Evolutionary conservation across 2,329 filamentous ascomycete genomes (phyloP), one percentile per base, ranked within the genome.

Genomic region (Cytospora leucostoma): DNA sequence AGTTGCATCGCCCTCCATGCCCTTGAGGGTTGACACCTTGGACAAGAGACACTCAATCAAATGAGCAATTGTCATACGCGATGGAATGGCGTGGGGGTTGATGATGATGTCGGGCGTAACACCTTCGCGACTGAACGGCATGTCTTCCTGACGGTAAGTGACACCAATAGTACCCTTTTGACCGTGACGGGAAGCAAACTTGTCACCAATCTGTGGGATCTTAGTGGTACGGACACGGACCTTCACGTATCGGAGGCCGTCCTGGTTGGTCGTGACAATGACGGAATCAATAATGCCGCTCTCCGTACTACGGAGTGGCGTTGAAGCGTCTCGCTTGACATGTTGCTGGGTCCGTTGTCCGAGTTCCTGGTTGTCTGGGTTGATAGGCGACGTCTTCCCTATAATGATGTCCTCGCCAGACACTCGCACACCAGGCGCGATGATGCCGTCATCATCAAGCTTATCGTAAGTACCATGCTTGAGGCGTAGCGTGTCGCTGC

Each of bases 51-150:
- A 99, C 82, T 99, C 95, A 75, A 99, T 96, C 86, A 99, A 93
- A 84, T 99, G 95, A 71, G 95, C 95, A 88, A 99, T 99, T 3
- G 96, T 99, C 95, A 99, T 99, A 86, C 95, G 95, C 61, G 95
- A 99, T 0, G 95, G 95, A 85, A 99, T 99, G 74, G 95, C 96
- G 84, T 99, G 95, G 1, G 95, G 95, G 77, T 99, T 99, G 83
- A 99, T 98, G 77, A 99, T 97, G 67, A 99, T 84, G 77, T 99
- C 96, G 0, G 96, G 95, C 0, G 90, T 90, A 59, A 99, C 85
- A 71, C 96, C 95, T 74, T 98, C 92, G 44, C 88, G 83, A 3
- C 92, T 95, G 77, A 99, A 99, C 0, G 96, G 96, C 96, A 99
- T 99, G 73, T 99, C 96, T 77, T 99, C 95, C 71, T 96, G 92